Conservation (phyloP, 768 basidiomycete genomes). For the Termitomyces sp. region DNA sequence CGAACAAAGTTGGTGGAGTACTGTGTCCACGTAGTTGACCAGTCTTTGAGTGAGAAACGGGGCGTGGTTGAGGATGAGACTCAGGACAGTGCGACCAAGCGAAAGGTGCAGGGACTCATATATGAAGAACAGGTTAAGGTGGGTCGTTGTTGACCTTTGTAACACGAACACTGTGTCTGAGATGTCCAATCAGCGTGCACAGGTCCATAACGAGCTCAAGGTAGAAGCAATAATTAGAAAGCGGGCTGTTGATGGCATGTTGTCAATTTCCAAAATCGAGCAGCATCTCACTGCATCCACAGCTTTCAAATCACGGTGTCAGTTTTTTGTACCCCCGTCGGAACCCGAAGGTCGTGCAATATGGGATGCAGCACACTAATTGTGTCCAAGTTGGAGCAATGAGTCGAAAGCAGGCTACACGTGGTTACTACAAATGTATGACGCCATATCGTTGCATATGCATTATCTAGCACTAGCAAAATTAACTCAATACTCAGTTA, state of each 20-base stretch:
- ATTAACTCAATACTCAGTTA: background rate
- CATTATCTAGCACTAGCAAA: slow-evolving; percentile 3
- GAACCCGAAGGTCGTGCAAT: slow-evolving; percentile 55
- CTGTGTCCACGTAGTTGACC: slow-evolving; percentile 69
- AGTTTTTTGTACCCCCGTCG: slow-evolving; percentile 69
- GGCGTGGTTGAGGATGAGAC: slow-evolving; percentile 37
- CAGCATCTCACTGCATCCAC: background rate
- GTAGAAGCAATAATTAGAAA: slow-evolving; percentile 71
- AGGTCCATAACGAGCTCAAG: slow-evolving; percentile 70
- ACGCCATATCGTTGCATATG: slow-evolving; percentile 8
- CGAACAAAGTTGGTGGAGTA: slow-evolving; percentile 73
- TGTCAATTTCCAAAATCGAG: background rate
- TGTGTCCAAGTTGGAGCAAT: too few species aligned
- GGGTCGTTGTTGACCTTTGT: background rate
- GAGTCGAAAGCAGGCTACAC: background rate
- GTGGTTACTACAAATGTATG: slow-evolving; percentile 6
- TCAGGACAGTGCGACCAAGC: slow-evolving; percentile 41
- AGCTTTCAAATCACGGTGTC: slow-evolving; percentile 81
- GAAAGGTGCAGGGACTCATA: slow-evolving; percentile 51
- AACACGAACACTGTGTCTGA: background rate
- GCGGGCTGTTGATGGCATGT: slow-evolving; percentile 68
- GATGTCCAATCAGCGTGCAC: slow-evolving; percentile 49
- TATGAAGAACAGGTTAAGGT: slow-evolving; percentile 76
- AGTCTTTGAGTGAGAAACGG: slow-evolving; percentile 55
- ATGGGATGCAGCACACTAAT: slow-evolving; percentile 42